A percentile compares a stretch with the other conserved stretches of the same genome.
Conservation (phyloP, 2,329 filamentous ascomycete species). For the Neodidymelliopsis sp. region DNA sequence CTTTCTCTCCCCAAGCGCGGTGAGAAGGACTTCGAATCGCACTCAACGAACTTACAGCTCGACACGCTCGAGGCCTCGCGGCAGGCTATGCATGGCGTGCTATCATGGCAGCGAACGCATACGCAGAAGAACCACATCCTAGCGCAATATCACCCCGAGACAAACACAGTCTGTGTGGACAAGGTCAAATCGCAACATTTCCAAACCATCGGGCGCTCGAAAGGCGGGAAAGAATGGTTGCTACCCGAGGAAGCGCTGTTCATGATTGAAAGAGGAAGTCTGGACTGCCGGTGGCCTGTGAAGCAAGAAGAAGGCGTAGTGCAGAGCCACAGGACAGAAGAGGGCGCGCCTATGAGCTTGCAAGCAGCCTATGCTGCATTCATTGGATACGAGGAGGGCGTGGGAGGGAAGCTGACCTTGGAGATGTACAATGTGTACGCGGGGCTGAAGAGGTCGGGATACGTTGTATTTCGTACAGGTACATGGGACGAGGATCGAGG, state of each 20-base stretch:
- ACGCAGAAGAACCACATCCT: constrained; percentile 69
- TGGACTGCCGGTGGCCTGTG: constrained; percentile 86
- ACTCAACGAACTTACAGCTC: constrained; percentile 84
- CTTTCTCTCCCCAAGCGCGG: constrained; percentile 82
- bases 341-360: constrained; percentile 81
- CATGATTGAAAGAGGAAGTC: constrained; percentile 82
- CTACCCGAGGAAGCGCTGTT: constrained; percentile 92
- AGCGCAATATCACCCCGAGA: constrained; percentile 76
- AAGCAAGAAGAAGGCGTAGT: constrained; percentile 42
- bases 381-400: constrained; percentile 70
- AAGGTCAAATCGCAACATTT: constrained; percentile 76
- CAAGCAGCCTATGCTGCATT: constrained; percentile 90
- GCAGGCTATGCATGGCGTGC: constrained; percentile 85
- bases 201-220: constrained; percentile 73
- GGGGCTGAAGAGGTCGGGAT: constrained; percentile 82
- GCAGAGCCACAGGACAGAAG: constrained; percentile 54
- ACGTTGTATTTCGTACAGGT: constrained; percentile 77
- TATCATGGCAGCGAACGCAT: constrained; percentile 79
- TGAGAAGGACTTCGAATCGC: constrained; percentile 96
- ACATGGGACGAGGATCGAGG: constrained; percentile 49
- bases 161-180: constrained; percentile 68
- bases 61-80: constrained; percentile 80
- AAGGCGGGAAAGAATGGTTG: constrained; percentile 71
- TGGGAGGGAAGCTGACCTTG: constrained; percentile 63
- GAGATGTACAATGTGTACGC: constrained; percentile 90